These are phyloP conservation scores for Phytopythium helicoides DNA, from an alignment of 352 stramenopile species.

Conservation along the genomic window DNA sequence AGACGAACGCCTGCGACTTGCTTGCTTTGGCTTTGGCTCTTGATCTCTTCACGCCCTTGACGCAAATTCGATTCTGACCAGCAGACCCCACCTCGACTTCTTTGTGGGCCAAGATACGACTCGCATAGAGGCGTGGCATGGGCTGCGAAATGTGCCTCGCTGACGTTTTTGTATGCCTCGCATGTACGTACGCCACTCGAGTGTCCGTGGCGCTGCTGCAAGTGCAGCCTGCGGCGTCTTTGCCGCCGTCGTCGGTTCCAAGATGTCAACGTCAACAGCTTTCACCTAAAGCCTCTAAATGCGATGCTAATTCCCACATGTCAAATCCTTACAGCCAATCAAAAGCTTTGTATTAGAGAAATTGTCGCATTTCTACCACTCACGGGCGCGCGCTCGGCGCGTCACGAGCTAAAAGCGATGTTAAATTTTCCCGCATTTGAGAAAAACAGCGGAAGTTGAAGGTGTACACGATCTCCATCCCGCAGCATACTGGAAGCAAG, in stretches of 20 bases:
- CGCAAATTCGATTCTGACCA: constrained; percentile 4
- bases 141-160: not conserved
- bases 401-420: constrained; percentile 1
- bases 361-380: constrained; percentile 6
- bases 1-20: not conserved
- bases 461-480: not conserved
- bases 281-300: no score
- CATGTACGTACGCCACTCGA: constrained; percentile 3
- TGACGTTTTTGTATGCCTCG: not conserved
- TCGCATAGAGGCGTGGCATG: no score
- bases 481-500: not conserved
- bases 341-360: no score
- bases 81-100: not conserved
- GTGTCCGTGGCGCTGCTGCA: not conserved
- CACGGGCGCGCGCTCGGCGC: not conserved
- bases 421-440: not conserved
- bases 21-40: constrained; percentile 3
- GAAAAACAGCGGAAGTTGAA: constrained; percentile 3
- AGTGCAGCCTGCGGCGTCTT: not conserved
- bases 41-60: constrained; percentile 3
- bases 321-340: no score
- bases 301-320: no score
- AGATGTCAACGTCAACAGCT: constrained; percentile 5
- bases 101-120: no score
- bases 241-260: constrained; percentile 2